These are phyloP conservation scores for Solanum paucissectum DNA, from an alignment of 257 asterid genomes.

Conservation along the genomic window DNA sequence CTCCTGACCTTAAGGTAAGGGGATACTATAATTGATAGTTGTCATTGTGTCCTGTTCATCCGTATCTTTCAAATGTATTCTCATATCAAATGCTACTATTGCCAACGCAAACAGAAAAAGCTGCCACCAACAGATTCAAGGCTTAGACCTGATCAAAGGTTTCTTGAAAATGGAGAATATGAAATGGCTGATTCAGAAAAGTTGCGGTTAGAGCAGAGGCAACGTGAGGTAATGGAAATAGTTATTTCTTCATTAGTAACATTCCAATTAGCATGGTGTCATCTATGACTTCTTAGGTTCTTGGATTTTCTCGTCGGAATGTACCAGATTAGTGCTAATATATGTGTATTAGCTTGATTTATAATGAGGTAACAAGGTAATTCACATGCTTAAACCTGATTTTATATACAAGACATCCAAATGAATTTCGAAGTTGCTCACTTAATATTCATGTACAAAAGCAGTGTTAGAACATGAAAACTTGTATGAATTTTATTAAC, in stretches of 20 bases:
- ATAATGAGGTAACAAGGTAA: not conserved
- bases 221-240: conserved; percentile 10
- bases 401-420: not conserved
- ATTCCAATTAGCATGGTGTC: not conserved
- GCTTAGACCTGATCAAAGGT: conserved; percentile 22
- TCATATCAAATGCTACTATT: not conserved
- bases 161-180: conserved; percentile 19
- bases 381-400: not conserved
- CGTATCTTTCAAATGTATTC: not conserved
- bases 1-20: conserved; percentile 13
- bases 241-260: not conserved
- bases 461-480: not conserved
- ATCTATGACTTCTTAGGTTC: not conserved
- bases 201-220: conserved; percentile 15
- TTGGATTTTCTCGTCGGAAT: not conserved
- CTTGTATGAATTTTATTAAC: not conserved
- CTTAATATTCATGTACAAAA: not conserved
- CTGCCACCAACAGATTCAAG: conserved; percentile 24
- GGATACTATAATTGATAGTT: not conserved
- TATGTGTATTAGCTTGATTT: not conserved
- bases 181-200: conserved; percentile 19
- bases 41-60: not conserved
- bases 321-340: not conserved
- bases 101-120: not conserved
- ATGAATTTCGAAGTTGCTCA: not conserved